Percentiles rank a stretch among this genome's conserved stretches.
phyloP scores from a whole-genome alignment of 257 asterid species.

The Gentiana dahurica region DNA sequence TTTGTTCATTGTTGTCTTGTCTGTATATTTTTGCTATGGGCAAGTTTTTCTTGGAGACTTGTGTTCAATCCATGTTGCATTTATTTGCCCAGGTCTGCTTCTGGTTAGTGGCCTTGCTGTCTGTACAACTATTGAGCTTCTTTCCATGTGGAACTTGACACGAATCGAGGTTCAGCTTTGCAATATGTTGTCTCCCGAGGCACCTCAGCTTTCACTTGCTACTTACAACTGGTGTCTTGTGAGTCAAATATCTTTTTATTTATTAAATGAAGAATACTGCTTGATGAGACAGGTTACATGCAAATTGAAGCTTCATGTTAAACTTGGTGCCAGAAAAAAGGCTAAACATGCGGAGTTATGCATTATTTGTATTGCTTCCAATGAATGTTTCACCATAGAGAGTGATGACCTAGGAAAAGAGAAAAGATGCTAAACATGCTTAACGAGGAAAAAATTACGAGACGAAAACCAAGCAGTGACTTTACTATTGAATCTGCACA shows the following conservation, averaged over 20 bases:
- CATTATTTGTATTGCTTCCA: background rate
- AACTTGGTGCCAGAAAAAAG: background rate
- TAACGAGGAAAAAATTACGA: background rate
- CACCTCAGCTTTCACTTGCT: conserved; percentile 76
- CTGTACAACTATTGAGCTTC: conserved; percentile 68
- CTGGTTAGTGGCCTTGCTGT: conserved; percentile 42
- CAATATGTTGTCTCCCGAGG: conserved; percentile 87
- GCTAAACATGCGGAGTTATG: background rate
- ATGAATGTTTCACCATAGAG: background rate
- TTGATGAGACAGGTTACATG: background rate
- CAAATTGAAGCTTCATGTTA: background rate
- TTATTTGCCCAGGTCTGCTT: conserved; percentile 45
- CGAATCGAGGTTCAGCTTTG: conserved; percentile 88
- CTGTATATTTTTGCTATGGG: too few relatives aligned
- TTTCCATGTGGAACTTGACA: conserved; percentile 97
- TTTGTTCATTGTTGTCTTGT: background rate
- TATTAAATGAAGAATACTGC: conserved; percentile 4
- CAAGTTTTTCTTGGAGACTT: background rate
- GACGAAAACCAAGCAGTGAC: background rate
- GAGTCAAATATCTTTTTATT: conserved; percentile 19
- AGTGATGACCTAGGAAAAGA: background rate
- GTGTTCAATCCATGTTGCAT: background rate
- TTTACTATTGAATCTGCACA: background rate
- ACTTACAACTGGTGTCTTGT: conserved; percentile 93
- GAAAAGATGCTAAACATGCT: background rate